These are phyloP conservation scores for Phycomyces blakesleeanus DNA, from an alignment of 192 early-diverging fungal species.

Conservation along the genomic window DNA sequence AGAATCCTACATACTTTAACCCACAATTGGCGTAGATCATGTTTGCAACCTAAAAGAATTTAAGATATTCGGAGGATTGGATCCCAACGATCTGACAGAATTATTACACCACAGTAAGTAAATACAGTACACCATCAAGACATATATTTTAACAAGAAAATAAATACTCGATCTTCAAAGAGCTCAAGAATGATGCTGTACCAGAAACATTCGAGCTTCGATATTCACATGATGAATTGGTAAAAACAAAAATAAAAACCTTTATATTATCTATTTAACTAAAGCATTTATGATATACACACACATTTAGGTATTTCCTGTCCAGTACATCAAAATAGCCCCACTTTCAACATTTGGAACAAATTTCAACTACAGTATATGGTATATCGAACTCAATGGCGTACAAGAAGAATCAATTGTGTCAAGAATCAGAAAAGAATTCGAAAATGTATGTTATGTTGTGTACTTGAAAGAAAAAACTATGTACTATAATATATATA, in stretches of 20 bases:
- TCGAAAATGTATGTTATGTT: conserved; percentile 55
- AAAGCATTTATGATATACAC: too few relatives aligned
- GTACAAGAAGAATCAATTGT: conserved; percentile 65
- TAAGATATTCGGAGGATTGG: conserved; percentile 86
- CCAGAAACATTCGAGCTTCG: conserved; percentile 85
- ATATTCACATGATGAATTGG: conserved; percentile 67
- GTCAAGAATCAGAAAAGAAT: conserved; percentile 58
- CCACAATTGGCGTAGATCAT: conserved; percentile 61
- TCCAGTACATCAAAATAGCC: conserved; percentile 89
- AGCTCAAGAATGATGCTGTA: conserved; percentile 65
- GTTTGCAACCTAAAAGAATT: conserved; percentile 96
- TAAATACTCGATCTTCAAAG: conserved; percentile 24
- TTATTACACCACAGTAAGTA: conserved; percentile 65
- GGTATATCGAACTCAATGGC: conserved; percentile 88
- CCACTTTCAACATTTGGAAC: conserved; percentile 87
- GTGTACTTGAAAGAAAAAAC: too few relatives aligned
- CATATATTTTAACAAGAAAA: neutral
- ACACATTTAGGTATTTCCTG: conserved; percentile 68
- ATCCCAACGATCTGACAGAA: conserved; percentile 80
- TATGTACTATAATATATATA: too few relatives aligned
- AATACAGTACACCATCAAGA: neutral
- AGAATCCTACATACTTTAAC: too few relatives aligned
- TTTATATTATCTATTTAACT: too few relatives aligned
- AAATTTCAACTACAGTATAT: conserved; percentile 93
- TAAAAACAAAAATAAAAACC: too few relatives aligned